phyloP scores from a whole-genome alignment of 768 basidiomycete genomes.

The Russula sp. region DNA sequence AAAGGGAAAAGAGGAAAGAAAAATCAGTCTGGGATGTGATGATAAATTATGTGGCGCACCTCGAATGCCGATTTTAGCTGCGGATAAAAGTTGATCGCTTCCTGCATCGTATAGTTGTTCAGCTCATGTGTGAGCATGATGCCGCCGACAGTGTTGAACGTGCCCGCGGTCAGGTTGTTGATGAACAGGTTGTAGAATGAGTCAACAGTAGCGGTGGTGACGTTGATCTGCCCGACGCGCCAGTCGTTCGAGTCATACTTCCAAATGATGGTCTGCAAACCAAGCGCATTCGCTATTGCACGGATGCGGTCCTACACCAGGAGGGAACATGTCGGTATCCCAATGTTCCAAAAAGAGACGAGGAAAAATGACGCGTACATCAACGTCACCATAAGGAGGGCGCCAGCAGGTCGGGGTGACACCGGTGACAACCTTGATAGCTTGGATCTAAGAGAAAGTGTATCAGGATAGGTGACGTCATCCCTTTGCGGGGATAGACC shows the following conservation, averaged over 20 bases:
- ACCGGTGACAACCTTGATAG: slow-evolving; percentile 49
- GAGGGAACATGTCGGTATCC: background rate
- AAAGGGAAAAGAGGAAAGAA: background rate
- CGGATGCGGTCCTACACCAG: slow-evolving; percentile 55
- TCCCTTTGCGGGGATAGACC: background rate
- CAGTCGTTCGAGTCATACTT: slow-evolving; percentile 66
- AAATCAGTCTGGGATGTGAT: background rate
- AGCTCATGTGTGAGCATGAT: slow-evolving; percentile 56
- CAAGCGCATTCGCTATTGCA: slow-evolving; percentile 58
- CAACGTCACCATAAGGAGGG: slow-evolving; percentile 62
- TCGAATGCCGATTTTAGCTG: slow-evolving; percentile 41
- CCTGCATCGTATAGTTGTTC: slow-evolving; percentile 56
- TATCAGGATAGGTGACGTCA: background rate
- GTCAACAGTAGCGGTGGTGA: slow-evolving; percentile 14
- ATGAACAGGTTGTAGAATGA: slow-evolving; percentile 8
- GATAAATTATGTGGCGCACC: slow-evolving; percentile 29
- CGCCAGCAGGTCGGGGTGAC: slow-evolving; percentile 56
- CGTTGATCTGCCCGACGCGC: slow-evolving; percentile 31
- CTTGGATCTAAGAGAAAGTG: slow-evolving; percentile 36
- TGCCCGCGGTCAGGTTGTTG: slow-evolving; percentile 8
- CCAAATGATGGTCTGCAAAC: slow-evolving; percentile 71
- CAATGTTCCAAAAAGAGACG: background rate
- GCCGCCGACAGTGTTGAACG: slow-evolving; percentile 31
- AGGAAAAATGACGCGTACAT: slow-evolving; percentile 27
- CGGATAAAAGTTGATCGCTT: slow-evolving; percentile 48